phyloP scores from a whole-genome alignment of 768 basidiomycete species.

The Naganishia randhawae region DNA sequence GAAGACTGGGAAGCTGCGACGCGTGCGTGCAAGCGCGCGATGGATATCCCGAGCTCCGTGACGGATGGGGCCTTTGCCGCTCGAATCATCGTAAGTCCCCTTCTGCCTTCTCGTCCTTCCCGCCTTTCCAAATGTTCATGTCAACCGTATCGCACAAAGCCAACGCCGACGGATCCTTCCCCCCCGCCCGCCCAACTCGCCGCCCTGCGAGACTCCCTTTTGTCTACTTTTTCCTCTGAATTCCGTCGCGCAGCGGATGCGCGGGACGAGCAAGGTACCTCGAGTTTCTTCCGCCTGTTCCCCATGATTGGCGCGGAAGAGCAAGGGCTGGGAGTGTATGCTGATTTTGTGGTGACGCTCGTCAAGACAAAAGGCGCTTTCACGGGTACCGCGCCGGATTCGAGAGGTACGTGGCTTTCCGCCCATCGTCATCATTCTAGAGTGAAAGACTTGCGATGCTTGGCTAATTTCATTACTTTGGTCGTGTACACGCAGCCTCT shows the following conservation, averaged over 20 bases:
- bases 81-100: slow-evolving; percentile 69
- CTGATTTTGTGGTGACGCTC: slow-evolving; percentile 84
- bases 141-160: slow-evolving; percentile 57
- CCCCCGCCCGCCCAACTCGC: slow-evolving; percentile 81
- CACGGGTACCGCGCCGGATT: background rate
- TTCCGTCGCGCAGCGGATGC: slow-evolving; percentile 77
- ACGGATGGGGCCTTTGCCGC: slow-evolving; percentile 81
- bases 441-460: slow-evolving; percentile 21
- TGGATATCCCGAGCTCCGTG: slow-evolving; percentile 74
- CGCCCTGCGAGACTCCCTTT: slow-evolving; percentile 66
- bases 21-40: slow-evolving; percentile 82
- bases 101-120: background rate
- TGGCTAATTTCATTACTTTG: too few relatives aligned
- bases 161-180: slow-evolving; percentile 78
- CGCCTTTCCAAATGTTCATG: background rate
- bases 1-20: slow-evolving; percentile 96
- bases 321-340: slow-evolving; percentile 87
- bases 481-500: too few relatives aligned
- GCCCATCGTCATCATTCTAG: background rate
- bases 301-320: slow-evolving; percentile 88
- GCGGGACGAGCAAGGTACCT: slow-evolving; percentile 79
- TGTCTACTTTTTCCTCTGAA: slow-evolving; percentile 70
- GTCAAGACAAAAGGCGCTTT: slow-evolving; percentile 61
- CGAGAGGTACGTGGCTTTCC: background rate
- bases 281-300: slow-evolving; percentile 94